These are phyloP conservation scores for Rheum nobile DNA, from an alignment of 148 eudicot species.

Conservation along the genomic window DNA sequence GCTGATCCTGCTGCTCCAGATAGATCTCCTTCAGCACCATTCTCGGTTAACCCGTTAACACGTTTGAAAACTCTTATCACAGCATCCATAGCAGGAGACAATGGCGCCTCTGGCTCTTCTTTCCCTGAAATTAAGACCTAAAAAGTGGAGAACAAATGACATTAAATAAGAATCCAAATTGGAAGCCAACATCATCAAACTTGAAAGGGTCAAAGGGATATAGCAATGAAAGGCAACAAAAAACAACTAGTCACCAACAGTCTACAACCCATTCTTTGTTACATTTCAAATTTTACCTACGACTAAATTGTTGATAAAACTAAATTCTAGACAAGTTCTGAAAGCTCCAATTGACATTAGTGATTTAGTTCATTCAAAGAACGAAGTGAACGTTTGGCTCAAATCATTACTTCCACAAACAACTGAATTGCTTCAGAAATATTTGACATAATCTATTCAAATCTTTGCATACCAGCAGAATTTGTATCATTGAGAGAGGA, in stretches of 20 bases:
- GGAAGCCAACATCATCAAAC: neutral
- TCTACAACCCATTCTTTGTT: too few species aligned
- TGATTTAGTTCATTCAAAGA: neutral
- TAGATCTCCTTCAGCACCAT: conserved; percentile 10
- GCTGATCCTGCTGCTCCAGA: conserved; percentile 23
- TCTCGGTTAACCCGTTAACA: conserved; percentile 25
- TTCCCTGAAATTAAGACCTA: conserved; percentile 43
- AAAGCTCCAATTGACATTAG: neutral
- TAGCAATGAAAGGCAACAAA: neutral
- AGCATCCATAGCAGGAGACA: conserved; percentile 45
- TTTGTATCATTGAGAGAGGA: neutral
- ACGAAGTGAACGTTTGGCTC: neutral
- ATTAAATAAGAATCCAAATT: neutral
- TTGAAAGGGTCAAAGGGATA: neutral
- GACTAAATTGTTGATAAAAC: neutral
- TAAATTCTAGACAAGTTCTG: neutral
- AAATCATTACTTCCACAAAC: neutral
- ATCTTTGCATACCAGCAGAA: neutral
- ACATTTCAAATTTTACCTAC: too few species aligned
- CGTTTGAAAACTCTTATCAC: conserved; percentile 33
- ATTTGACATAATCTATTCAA: neutral
- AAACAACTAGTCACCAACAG: neutral
- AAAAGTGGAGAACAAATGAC: conserved; percentile 4
- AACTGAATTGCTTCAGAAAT: too few species aligned
- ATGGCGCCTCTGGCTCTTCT: conserved; percentile 31